Conservation (phyloP, 805 yeast species). For the Candida coquimbonensis region DNA sequence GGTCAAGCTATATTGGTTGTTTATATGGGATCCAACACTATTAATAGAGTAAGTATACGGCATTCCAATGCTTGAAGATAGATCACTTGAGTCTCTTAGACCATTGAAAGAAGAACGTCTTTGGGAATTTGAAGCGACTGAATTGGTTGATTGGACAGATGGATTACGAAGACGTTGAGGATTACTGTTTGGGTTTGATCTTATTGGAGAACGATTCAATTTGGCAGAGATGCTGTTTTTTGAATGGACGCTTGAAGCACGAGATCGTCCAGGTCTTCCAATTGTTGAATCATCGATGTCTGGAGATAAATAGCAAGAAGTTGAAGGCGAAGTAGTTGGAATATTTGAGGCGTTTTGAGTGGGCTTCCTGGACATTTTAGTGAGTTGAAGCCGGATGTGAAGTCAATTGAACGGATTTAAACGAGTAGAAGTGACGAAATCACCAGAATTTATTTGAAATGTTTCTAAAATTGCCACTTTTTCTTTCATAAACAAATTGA, state of each 20-base stretch:
- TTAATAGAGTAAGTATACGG: conserved; percentile 11
- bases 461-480: not conserved
- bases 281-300: not conserved
- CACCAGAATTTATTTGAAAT: no score
- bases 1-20: conserved; percentile 1
- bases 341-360: not conserved
- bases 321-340: not conserved
- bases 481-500: not conserved
- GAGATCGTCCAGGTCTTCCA: conserved; percentile 5
- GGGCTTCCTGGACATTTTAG: not conserved
- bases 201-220: conserved; percentile 15
- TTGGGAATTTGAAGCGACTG: not conserved
- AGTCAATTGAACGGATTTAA: no score
- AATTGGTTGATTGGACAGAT: not conserved
- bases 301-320: not conserved
- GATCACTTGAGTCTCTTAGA: conserved; percentile 12
- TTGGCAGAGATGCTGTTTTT: not conserved
- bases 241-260: conserved; percentile 1
- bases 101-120: conserved; percentile 16
- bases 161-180: conserved; percentile 10
- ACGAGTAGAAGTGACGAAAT: no score
- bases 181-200: conserved; percentile 3
- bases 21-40: not conserved
- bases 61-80: conserved; percentile 16
- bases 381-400: not conserved